Base-by-base conservation (phyloP, 176 grass and related monocot genomes). In the Panicum miliaceum region DNA sequence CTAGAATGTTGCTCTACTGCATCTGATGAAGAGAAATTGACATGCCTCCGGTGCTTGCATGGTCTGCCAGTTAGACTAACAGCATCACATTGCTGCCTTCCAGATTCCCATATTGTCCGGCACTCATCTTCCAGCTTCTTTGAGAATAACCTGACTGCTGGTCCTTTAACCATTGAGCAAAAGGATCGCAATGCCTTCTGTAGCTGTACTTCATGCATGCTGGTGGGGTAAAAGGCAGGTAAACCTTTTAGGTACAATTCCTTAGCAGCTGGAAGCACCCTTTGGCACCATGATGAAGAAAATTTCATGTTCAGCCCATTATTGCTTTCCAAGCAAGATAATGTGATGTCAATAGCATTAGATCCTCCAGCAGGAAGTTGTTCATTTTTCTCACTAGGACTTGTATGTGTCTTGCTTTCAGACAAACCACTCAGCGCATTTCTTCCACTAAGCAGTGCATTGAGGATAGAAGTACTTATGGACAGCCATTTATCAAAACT, bases 261-360 rank as follows among this genome's bases (percentile, higher is more conserved):
- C 80, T 91, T 95, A 64, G 89, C 85, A 93, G 84, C 77, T 70
- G 96, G 93, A 87, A 98, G 89, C 50, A 84, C 83, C 86, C 68
- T 98, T 92, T 95, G 79, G 75, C 96, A 98, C 96, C 96, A 98
- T 20, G 87, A 95, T 78, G 94, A 84, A 79, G 93, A 98, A 87
- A 98, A 98, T 15, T 92, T 95, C 88, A 86, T 83, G 79, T 93
- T 93, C 46, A 98, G 76, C 42, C 83, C 91, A 19, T 75, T 92
- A 80, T 82, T 82, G 77, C 76, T 92, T 89, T 93, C 93, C 89
- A 98, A 87, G 84, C 73, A 92, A 91, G 83, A 92, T 58, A 95
- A 84, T 78, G 87, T 71, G 23, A 74, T 82, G 75, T 77, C 77
- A 71, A 92, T 80, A 78, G 85, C 65, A 76, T 80, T 85, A 86